phyloP scores from a whole-genome alignment of 495 filamentous ascomycete genomes.

The Tuber calosporum region DNA sequence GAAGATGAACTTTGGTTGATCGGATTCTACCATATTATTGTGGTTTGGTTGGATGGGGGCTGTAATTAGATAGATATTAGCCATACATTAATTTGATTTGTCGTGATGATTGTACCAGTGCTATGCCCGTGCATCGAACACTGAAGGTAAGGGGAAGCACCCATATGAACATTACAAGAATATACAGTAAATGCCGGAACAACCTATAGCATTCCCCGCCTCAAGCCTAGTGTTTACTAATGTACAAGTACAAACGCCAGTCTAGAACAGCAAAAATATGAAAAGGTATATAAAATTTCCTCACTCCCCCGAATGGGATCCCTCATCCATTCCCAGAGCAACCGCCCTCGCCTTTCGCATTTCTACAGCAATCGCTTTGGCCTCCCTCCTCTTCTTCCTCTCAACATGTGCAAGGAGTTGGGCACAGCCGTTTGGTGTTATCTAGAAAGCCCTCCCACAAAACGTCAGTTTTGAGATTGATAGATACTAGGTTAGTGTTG shows the following conservation, averaged over 20 bases:
- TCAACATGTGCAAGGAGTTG: conserved; percentile 51
- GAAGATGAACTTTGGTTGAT: conserved; percentile 74
- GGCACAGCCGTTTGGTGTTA: conserved; percentile 57
- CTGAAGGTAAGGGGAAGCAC: background rate
- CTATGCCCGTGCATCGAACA: background rate
- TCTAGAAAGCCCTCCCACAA: conserved; percentile 10
- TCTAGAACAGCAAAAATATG: conserved; percentile 6
- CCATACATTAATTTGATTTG: background rate
- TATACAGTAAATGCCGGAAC: background rate
- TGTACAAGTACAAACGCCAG: background rate
- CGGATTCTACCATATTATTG: background rate
- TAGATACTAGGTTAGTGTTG: background rate
- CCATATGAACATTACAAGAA: background rate
- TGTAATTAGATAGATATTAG: conserved; percentile 1
- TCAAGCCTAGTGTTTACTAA: background rate
- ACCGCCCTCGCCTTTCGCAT: conserved; percentile 18
- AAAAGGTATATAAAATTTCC: background rate
- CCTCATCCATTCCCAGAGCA: conserved; percentile 19
- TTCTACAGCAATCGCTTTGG: conserved; percentile 19
- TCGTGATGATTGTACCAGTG: background rate
- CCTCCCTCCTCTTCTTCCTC: conserved; percentile 27
- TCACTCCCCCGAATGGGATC: background rate
- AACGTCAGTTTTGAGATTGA: background rate
- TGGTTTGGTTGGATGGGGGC: background rate
- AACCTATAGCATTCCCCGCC: background rate